Evolutionary conservation across 1,139 yeast genomes (phyloP).

Genomic region (Zygoascus sp.): DNA sequence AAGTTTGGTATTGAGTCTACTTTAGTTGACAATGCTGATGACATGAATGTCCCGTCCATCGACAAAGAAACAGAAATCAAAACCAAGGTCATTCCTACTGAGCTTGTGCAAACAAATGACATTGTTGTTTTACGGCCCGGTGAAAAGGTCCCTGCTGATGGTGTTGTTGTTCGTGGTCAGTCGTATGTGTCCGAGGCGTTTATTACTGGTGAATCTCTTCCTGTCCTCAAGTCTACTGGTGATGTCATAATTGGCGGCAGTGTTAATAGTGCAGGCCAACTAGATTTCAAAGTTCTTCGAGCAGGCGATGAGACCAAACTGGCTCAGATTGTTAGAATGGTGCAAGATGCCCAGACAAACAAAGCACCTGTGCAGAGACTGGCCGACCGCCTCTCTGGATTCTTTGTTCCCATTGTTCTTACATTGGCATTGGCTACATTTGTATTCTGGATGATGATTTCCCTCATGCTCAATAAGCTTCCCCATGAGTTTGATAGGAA

Average conservation of each 20-base stretch:
- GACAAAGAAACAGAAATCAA: conserved; percentile 18
- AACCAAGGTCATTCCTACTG: conserved; percentile 53
- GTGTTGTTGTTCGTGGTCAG: conserved; percentile 66
- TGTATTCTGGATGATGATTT: conserved; percentile 55
- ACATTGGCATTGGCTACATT: conserved; percentile 61
- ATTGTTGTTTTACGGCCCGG: conserved; percentile 80
- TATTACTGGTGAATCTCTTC: conserved; percentile 84
- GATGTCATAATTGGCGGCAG: conserved; percentile 83
- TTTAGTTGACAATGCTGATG: not conserved
- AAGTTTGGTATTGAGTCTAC: not conserved
- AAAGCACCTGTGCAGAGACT: conserved; percentile 88
- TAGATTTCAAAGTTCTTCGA: conserved; percentile 62
- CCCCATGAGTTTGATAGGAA: conserved; percentile 57
- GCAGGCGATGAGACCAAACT: conserved; percentile 84
- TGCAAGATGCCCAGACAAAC: conserved; percentile 81
- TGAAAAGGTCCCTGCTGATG: conserved; percentile 88
- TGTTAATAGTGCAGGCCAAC: conserved; percentile 70
- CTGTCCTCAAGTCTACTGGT: conserved; percentile 59
- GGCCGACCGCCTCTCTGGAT: conserved; percentile 81
- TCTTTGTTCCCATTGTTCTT: conserved; percentile 77
- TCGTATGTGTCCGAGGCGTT: conserved; percentile 85
- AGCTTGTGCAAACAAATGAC: conserved; percentile 72
- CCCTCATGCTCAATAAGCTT: conserved; percentile 39
- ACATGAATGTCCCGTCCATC: conserved; percentile 14
- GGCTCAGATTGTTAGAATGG: conserved; percentile 79